Evolutionary conservation across 202 grass and related monocot species (phyloP).

Genomic region (Panicum virgatum): DNA sequence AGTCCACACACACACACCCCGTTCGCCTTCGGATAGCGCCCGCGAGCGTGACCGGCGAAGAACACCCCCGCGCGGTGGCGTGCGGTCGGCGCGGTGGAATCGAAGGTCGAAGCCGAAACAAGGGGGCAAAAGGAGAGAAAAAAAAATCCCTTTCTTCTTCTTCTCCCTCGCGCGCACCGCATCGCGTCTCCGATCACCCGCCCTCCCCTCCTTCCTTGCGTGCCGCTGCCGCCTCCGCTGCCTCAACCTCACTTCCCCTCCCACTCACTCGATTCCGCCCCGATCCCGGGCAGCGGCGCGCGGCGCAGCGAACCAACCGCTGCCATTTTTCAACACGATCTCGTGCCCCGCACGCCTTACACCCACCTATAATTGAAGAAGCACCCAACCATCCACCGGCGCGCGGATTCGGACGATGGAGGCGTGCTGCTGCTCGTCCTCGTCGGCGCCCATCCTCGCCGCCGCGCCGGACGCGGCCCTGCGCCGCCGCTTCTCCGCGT

Average conservation of each 20-base stretch:
- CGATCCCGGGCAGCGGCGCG: not conserved
- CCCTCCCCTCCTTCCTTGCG: conserved; percentile 49
- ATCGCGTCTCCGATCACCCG: conserved; percentile 7
- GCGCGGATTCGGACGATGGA: conserved; percentile 35
- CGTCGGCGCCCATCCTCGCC: conserved; percentile 46
- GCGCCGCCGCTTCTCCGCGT: conserved; percentile 4
- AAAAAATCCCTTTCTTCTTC: conserved; percentile 37
- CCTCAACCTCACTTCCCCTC: not conserved
- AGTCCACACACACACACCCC: not conserved
- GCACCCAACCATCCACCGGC: conserved; percentile 2
- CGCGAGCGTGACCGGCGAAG: conserved; percentile 8
- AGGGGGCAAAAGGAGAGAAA: not conserved
- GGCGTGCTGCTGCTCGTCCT: conserved; percentile 59
- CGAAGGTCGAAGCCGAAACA: not conserved
- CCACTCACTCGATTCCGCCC: conserved; percentile 32
- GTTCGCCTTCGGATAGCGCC: conserved; percentile 17
- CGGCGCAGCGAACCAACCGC: conserved; percentile 8
- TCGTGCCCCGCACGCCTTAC: conserved; percentile 19
- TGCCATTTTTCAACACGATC: conserved; percentile 26
- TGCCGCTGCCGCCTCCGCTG: no score
- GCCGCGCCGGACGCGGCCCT: conserved; percentile 15
- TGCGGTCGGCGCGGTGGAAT: conserved; percentile 27
- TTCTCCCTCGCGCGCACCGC: conserved; percentile 7
- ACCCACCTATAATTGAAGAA: conserved; percentile 29
- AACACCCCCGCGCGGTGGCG: no score